Conservation (phyloP, 169 alveolate genomes). For the Cryptosporidium sp. region DNA sequence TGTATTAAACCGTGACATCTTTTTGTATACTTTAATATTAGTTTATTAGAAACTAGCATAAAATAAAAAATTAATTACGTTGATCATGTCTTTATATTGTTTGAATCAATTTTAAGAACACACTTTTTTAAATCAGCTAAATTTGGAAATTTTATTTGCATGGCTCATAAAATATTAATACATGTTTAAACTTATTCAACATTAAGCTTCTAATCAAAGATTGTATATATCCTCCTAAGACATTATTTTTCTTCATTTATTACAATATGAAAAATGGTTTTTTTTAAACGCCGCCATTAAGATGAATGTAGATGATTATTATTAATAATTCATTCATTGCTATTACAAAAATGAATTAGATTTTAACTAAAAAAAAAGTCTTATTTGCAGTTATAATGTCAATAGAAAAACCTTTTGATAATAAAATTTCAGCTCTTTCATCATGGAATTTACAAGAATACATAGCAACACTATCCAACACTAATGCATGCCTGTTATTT, state of each 20-base stretch:
- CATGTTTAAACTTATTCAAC: no score
- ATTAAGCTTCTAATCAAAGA: background rate
- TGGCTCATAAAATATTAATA: background rate
- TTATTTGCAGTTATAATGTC: background rate
- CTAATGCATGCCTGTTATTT: conserved; percentile 21
- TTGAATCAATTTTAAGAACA: background rate
- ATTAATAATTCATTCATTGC: no score
- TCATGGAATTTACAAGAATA: conserved; percentile 73
- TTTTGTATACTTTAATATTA: no score
- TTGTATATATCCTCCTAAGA: background rate
- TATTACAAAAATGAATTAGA: background rate
- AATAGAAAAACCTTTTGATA: background rate
- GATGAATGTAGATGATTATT: background rate
- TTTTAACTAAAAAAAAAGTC: no score
- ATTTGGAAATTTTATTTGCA: background rate
- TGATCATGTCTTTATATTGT: no score
- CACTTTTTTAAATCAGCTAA: background rate
- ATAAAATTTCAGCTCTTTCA: background rate
- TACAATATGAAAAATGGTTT: no score
- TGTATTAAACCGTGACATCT: no score
- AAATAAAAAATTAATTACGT: no score
- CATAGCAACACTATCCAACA: conserved; percentile 32
- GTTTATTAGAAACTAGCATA: no score
- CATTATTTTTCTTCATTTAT: no score
- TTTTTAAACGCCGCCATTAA: background rate